A percentile compares a stretch with the other conserved stretches of the same genome.
Conservation (phyloP, 106 monocot genomes). For the Posidonia australis region DNA sequence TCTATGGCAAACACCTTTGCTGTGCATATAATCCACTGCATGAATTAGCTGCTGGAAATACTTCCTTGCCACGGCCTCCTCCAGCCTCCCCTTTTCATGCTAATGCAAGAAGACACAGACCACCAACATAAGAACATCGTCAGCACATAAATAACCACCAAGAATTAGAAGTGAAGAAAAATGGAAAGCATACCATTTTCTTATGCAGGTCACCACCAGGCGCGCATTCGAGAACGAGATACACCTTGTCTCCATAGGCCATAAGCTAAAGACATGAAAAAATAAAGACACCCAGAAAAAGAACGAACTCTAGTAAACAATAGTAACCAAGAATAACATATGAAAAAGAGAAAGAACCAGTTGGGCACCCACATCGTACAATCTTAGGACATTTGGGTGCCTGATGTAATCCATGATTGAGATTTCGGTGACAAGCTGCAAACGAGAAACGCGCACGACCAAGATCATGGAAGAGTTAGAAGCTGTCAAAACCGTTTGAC, state of each 20-base stretch:
- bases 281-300: too few species aligned
- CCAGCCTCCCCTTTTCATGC: slow-evolving; percentile 55
- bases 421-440: slow-evolving; percentile 89
- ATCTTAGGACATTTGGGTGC: slow-evolving; percentile 76
- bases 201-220: slow-evolving; percentile 88
- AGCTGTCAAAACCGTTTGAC: too few species aligned
- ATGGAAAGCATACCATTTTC: slow-evolving; percentile 82
- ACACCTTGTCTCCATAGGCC: slow-evolving; percentile 86
- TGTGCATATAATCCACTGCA: slow-evolving; percentile 91
- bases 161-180: slow-evolving; percentile 4
- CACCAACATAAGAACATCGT: too few species aligned
- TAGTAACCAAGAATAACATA: too few species aligned
- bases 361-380: slow-evolving; percentile 53
- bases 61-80: slow-evolving; percentile 85
- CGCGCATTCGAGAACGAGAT: slow-evolving; percentile 72
- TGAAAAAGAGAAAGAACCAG: not conserved
- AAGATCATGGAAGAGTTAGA: too few species aligned
- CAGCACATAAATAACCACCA: not conserved
- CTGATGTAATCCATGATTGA: slow-evolving; percentile 83
- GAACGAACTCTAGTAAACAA: too few species aligned
- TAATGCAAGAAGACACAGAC: slow-evolving; percentile 2
- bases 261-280: slow-evolving; percentile 54
- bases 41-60: slow-evolving; percentile 93
- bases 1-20: slow-evolving; percentile 85
- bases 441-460: too few species aligned